These are phyloP conservation scores for Volvox africanus DNA, from an alignment of 139 green algal genomes.

Conservation along the genomic window DNA sequence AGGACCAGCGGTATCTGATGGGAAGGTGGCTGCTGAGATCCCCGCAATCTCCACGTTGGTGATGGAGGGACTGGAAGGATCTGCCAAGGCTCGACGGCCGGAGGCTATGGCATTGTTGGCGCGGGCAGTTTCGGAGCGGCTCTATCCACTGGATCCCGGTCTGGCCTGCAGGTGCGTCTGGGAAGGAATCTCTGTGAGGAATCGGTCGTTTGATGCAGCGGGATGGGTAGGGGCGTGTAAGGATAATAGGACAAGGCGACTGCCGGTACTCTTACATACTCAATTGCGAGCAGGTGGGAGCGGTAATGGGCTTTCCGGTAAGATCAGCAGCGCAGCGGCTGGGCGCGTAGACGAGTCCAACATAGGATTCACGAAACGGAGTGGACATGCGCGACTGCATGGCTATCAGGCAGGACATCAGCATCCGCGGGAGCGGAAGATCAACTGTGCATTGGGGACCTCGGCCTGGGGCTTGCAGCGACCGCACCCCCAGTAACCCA, in stretches of 20 bases:
- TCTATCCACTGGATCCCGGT: slow-evolving; percentile 4
- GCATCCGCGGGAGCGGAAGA: no score
- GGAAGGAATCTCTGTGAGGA: neutral
- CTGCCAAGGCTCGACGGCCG: neutral
- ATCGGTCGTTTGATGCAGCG: neutral
- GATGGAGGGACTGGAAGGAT: neutral
- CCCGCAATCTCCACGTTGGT: neutral
- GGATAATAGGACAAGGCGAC: no score
- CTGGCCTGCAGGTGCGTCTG: neutral
- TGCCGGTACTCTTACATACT: no score
- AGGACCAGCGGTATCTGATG: neutral
- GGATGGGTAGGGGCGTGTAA: neutral
- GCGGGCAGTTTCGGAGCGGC: neutral
- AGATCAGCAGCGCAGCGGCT: neutral
- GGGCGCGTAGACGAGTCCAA: no score
- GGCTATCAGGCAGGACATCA: no score
- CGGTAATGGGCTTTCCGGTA: neutral
- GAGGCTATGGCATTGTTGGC: neutral
- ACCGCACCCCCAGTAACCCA: no score
- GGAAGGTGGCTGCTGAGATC: neutral
- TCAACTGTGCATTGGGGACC: no score
- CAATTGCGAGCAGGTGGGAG: no score
- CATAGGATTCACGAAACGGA: no score
- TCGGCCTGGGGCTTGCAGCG: no score
- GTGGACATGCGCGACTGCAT: no score